A percentile compares a stretch with the other conserved stretches of the same genome.
phyloP scores from a whole-genome alignment of 768 basidiomycete species.

The Glaciozyma antarctica region DNA sequence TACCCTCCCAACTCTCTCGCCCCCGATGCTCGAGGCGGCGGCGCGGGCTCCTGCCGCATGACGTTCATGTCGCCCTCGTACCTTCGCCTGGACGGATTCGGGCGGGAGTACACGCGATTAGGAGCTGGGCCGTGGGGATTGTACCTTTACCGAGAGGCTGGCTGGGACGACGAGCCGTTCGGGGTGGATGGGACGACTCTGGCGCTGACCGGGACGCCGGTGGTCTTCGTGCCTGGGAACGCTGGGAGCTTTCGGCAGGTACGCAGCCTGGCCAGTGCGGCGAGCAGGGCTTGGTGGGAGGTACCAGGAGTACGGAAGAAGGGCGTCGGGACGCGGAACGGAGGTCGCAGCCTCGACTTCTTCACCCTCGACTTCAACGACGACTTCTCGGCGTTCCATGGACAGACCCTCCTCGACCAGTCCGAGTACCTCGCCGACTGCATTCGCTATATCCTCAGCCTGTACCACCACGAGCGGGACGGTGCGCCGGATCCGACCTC shows the following conservation, averaged over 20 bases:
- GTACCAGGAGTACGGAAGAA: constrained; percentile 44
- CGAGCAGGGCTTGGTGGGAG: constrained; percentile 65
- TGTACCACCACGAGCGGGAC: constrained; percentile 45
- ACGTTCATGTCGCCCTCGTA: constrained; percentile 93
- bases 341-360: constrained; percentile 62
- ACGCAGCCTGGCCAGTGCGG: constrained; percentile 87
- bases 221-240: constrained; percentile 93
- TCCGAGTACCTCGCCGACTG: constrained; percentile 61
- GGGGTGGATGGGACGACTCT: constrained; percentile 39
- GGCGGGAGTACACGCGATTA: constrained; percentile 54
- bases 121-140: constrained; percentile 41
- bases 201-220: constrained; percentile 55
- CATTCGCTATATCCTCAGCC: constrained; percentile 65
- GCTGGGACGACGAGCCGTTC: constrained; percentile 59
- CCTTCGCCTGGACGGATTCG: constrained; percentile 58
- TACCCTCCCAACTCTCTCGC: constrained; percentile 34
- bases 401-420: constrained; percentile 73
- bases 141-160: constrained; percentile 82
- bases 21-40: constrained; percentile 11
- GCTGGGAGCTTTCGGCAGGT: constrained; percentile 91
- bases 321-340: constrained; percentile 43
- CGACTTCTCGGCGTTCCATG: constrained; percentile 91
- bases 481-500: constrained; percentile 42
- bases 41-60: constrained; percentile 59
- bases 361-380: constrained; percentile 95